These are phyloP conservation scores for Trichoderma semiorbis DNA, from an alignment of 2,329 filamentous ascomycete genomes.

Conservation along the genomic window DNA sequence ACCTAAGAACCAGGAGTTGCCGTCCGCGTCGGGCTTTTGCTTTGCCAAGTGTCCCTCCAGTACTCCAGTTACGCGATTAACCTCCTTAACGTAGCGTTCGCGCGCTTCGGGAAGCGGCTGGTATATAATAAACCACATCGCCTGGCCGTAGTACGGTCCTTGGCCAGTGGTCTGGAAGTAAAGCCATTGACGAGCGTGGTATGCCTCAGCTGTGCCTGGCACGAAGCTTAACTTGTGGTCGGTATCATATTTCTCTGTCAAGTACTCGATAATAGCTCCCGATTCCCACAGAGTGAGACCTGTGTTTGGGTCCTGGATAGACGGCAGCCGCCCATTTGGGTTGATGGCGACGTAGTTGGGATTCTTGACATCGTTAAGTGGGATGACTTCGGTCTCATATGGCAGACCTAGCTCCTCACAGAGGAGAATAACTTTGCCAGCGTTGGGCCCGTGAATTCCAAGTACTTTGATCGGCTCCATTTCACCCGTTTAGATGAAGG, in stretches of 20 bases:
- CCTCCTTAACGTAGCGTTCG: conserved; percentile 1
- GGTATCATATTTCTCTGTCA: conserved; percentile 31
- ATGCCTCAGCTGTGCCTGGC: conserved; percentile 28
- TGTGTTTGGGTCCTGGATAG: conserved; percentile 36
- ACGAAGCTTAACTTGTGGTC: conserved; percentile 27
- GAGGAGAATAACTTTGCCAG: conserved; percentile 32
- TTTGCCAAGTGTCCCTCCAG: conserved; percentile 3
- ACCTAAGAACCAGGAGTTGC: conserved; percentile 1
- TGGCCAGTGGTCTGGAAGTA: conserved; percentile 39
- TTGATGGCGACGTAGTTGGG: conserved; percentile 32
- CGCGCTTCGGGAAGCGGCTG: conserved; percentile 2
- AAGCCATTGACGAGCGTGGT: conserved; percentile 34
- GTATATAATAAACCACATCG: conserved; percentile 28
- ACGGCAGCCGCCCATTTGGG: conserved; percentile 35
- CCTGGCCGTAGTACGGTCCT: conserved; percentile 38
- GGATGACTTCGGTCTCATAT: conserved; percentile 29
- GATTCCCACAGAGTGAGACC: conserved; percentile 26
- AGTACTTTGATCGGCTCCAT: conserved; percentile 1
- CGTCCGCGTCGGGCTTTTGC: conserved; percentile 1
- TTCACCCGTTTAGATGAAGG: background rate
- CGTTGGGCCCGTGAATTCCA: conserved; percentile 28
- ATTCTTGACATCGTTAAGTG: conserved; percentile 24
- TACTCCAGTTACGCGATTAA: conserved; percentile 6
- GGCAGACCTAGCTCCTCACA: conserved; percentile 37
- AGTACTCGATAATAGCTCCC: conserved; percentile 32